Base-by-base conservation (phyloP, 2,329 filamentous ascomycete genomes). In the Aureobasidium sp. region DNA sequence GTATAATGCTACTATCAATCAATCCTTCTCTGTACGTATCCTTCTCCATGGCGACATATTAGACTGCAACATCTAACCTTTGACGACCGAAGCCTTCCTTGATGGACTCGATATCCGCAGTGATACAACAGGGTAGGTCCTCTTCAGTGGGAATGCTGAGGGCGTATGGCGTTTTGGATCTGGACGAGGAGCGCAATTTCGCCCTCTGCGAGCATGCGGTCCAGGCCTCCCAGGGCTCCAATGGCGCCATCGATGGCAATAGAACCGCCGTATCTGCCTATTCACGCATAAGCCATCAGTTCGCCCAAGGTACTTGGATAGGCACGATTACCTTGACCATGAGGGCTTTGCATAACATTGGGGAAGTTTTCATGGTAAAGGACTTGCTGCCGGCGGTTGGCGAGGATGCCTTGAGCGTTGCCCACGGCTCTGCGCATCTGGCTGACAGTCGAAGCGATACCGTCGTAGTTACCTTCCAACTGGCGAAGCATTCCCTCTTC, bases 221-320 rank as follows among this genome's bases (percentile, higher is more conserved):
- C 35, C 17, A 61, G 10, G 5, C 50, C 51, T 33, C 27, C 60
- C 1, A 57, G 46, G 0, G 60, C 60, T 23, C 60, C 60, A 10
- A 61, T 38, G 3, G 51, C 60, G 7, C 50, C 60, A 21, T 61
- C 60, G n/a, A 61, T 57, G 10, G 60, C 37, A 21, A 47, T 57
- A n/a, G 43, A 38, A n/a, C 38, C 45, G 17, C 29, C 31, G 25
- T 57, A 47, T 57, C 50, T 61, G 10, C 15, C 60, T 46, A 25
- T 17, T 40, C 8, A 29, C 19, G 4, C 6, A 15, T 53, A 19
- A 53, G 35, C 19, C 5, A 15, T 3, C 5, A 19, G 11, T 2
- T 23, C 19, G 3, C 11, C 33, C 25, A 27, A 2, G 2, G 23
- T 19, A 27, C 17, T n/a, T 13, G 25, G 23, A 46, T 10, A 11